Percentiles rank a stretch among this genome's conserved stretches.
Evolutionary conservation across 345 rosid species (phyloP).

Genomic region (Angophora floribunda): DNA sequence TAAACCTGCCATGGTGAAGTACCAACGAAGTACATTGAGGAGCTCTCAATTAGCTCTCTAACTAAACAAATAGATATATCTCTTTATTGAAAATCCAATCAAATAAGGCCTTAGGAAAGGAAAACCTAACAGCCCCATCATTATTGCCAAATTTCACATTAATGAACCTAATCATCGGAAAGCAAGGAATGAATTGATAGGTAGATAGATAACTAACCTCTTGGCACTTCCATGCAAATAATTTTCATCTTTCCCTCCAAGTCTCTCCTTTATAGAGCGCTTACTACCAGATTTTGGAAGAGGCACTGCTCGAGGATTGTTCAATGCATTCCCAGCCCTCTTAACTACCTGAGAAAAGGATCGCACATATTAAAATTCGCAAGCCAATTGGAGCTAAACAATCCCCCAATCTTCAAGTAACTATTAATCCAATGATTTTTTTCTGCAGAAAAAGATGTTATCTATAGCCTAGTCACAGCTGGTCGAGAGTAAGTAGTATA

Average conservation of each 20-base stretch:
- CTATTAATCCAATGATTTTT: neutral
- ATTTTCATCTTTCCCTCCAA: slow-evolving; percentile 1
- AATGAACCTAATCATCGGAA: neutral
- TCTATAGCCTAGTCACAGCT: neutral
- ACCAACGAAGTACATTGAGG: neutral
- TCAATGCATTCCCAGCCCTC: slow-evolving; percentile 1
- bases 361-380: neutral
- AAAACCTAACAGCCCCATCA: neutral
- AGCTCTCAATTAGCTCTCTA: neutral
- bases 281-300: slow-evolving; percentile 7
- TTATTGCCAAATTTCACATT: neutral
- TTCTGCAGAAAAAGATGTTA: neutral
- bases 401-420: neutral
- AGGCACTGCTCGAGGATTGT: neutral
- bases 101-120: neutral
- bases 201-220: slow-evolving; percentile 9
- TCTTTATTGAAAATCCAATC: neutral
- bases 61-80: neutral
- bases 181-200: neutral
- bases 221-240: slow-evolving; percentile 1
- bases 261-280: slow-evolving; percentile 8
- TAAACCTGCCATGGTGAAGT: neutral
- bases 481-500: neutral
- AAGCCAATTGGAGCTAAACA: neutral
- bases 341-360: slow-evolving; percentile 19